A percentile compares a stretch with the other conserved stretches of the same genome.
Evolutionary conservation across 352 stramenopile genomes (phyloP).

Genomic region (Phytophthora chlamydospora): DNA sequence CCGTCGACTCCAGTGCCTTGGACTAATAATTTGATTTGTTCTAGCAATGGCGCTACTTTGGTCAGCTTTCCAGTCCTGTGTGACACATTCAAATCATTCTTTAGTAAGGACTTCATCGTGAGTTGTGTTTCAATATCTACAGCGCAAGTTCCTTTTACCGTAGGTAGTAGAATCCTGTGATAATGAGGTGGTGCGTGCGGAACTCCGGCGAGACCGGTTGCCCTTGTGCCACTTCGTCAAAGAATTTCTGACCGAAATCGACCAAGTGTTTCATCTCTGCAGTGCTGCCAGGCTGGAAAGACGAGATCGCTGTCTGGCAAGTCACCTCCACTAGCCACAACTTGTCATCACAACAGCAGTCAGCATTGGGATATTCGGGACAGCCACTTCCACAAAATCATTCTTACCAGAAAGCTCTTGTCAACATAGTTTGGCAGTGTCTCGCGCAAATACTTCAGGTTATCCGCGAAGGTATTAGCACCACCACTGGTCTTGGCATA

Average conservation of each 20-base stretch:
- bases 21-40: constrained; percentile 42
- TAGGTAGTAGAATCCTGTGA: constrained; percentile 60
- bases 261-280: constrained; percentile 46
- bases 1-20: constrained; percentile 13
- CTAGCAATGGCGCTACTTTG: constrained; percentile 47
- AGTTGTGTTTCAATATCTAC: neutral
- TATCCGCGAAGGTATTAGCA: constrained; percentile 45
- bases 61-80: constrained; percentile 51
- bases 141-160: constrained; percentile 36
- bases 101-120: neutral
- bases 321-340: constrained; percentile 72
- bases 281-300: constrained; percentile 32
- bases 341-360: constrained; percentile 28
- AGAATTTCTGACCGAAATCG: constrained; percentile 52
- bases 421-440: constrained; percentile 54
- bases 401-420: constrained; percentile 54
- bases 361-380: constrained; percentile 3
- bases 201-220: constrained; percentile 41
- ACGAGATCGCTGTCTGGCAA: constrained; percentile 59
- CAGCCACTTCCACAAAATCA: neutral
- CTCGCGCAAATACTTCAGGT: constrained; percentile 56
- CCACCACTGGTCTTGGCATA: constrained; percentile 14
- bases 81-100: constrained; percentile 5
- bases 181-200: constrained; percentile 62
- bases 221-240: constrained; percentile 33